Evolutionary conservation across 768 basidiomycete species (phyloP).

Genomic region (Trametes gibbosa): DNA sequence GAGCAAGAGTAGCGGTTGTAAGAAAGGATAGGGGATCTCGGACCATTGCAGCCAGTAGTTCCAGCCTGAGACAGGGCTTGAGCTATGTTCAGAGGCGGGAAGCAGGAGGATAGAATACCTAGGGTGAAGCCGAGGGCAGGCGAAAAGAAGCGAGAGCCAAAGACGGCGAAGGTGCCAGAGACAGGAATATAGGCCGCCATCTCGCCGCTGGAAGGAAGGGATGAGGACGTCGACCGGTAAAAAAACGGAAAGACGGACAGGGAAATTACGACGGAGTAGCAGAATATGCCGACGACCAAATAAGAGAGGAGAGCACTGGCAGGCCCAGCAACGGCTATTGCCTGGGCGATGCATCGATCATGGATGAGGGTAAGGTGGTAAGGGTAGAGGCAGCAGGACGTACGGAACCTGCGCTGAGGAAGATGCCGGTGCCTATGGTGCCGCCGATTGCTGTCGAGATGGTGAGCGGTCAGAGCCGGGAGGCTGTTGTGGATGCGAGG

Average conservation of each 20-base stretch:
- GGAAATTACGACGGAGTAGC: constrained; percentile 60
- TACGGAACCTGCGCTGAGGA: constrained; percentile 57
- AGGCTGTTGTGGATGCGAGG: not conserved
- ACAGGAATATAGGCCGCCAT: constrained; percentile 66
- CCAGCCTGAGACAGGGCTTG: constrained; percentile 38
- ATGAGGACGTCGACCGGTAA: constrained; percentile 8
- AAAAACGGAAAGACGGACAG: constrained; percentile 32
- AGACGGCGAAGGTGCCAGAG: constrained; percentile 57
- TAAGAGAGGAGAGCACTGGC: constrained; percentile 63
- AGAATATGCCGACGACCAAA: constrained; percentile 55
- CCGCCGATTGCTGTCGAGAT: constrained; percentile 47
- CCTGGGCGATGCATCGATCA: constrained; percentile 30
- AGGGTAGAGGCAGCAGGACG: constrained; percentile 9
- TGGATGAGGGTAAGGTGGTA: not conserved
- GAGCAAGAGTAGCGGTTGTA: constrained; percentile 7
- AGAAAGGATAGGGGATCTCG: not conserved
- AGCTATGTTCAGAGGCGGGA: not conserved
- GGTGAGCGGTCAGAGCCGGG: not conserved
- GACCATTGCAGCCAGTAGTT: constrained; percentile 56
- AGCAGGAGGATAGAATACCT: constrained; percentile 31
- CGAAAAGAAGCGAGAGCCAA: constrained; percentile 58
- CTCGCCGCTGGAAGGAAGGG: constrained; percentile 44
- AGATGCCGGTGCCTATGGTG: constrained; percentile 60
- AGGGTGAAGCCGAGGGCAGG: constrained; percentile 59
- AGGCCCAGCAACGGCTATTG: constrained; percentile 56